phyloP scores from a whole-genome alignment of 192 early-diverging fungal species.

The Backusella circina region DNA sequence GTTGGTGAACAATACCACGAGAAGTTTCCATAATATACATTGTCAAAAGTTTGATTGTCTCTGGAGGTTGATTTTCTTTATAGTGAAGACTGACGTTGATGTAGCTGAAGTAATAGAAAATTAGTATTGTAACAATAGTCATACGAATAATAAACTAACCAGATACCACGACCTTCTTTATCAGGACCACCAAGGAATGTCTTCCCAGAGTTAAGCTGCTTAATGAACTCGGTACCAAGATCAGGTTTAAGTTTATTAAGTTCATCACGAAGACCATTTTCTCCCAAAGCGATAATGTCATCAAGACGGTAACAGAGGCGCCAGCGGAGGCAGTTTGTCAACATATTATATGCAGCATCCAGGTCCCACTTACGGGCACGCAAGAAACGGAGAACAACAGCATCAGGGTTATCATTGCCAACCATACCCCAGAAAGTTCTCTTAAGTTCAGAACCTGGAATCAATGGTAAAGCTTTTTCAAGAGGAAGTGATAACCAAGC shows the following conservation, averaged over 20 bases:
- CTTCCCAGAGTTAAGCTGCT: slow-evolving; percentile 47
- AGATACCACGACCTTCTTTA: slow-evolving; percentile 44
- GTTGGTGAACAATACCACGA: slow-evolving; percentile 59
- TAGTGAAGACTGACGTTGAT: slow-evolving; percentile 49
- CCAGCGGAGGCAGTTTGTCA: slow-evolving; percentile 71
- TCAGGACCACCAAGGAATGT: slow-evolving; percentile 48
- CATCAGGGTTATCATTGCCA: slow-evolving; percentile 67
- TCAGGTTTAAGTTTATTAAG: slow-evolving; percentile 40
- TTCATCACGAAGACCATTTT: slow-evolving; percentile 32
- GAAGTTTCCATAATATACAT: slow-evolving; percentile 74
- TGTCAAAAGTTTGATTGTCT: slow-evolving; percentile 62
- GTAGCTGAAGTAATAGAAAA: slow-evolving; percentile 28
- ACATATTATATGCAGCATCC: slow-evolving; percentile 69
- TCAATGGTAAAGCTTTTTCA: slow-evolving; percentile 19
- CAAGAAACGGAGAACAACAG: slow-evolving; percentile 74
- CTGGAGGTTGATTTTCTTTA: slow-evolving; percentile 57
- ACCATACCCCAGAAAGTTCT: slow-evolving; percentile 61
- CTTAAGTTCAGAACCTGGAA: slow-evolving; percentile 33
- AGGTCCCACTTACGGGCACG: slow-evolving; percentile 90
- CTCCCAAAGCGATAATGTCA: slow-evolving; percentile 42
- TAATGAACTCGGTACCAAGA: slow-evolving; percentile 11
- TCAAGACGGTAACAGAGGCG: slow-evolving; percentile 50
- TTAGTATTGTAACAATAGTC: background rate
- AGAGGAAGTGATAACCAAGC: slow-evolving; percentile 1
- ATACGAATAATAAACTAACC: slow-evolving; percentile 35